A percentile compares a stretch with the other conserved stretches of the same genome.
These are phyloP conservation scores for Torulaspora globosa DNA, from an alignment of 1,139 yeast species.

Conservation along the genomic window DNA sequence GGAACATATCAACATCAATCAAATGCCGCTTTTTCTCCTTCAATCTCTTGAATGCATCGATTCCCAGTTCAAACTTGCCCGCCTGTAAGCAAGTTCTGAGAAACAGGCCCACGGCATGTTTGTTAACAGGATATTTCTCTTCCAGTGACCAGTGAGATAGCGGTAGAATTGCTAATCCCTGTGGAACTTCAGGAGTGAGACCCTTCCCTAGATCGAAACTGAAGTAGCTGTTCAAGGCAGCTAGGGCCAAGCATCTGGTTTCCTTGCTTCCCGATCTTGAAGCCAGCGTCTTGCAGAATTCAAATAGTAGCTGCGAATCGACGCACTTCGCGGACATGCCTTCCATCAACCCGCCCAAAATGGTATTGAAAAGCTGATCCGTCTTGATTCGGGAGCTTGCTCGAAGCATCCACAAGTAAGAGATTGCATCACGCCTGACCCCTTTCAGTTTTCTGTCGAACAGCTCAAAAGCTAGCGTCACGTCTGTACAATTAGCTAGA, in stretches of 20 bases:
- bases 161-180: conserved; percentile 16
- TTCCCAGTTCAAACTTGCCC: conserved; percentile 18
- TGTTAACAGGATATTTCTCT: conserved; percentile 17
- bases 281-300: conserved; percentile 23
- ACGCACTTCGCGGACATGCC: conserved; percentile 20
- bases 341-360: conserved; percentile 21
- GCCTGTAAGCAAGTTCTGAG: conserved; percentile 22
- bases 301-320: conserved; percentile 28
- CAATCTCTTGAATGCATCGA: conserved; percentile 14
- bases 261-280: conserved; percentile 13
- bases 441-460: conserved; percentile 21
- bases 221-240: conserved; percentile 23
- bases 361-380: conserved; percentile 19
- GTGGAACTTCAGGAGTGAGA: conserved; percentile 5
- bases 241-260: conserved; percentile 12
- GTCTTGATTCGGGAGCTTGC: conserved; percentile 23
- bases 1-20: conserved; percentile 22
- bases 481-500: conserved; percentile 28
- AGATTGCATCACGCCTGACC: conserved; percentile 25
- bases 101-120: conserved; percentile 24
- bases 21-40: conserved; percentile 6
- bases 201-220: conserved; percentile 10
- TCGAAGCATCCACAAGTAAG: conserved; percentile 26
- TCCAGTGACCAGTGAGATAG: conserved; percentile 22
- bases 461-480: conserved; percentile 24